phyloP scores from a whole-genome alignment of 2,329 filamentous ascomycete genomes.

The Chrysosporium keratinophilum region DNA sequence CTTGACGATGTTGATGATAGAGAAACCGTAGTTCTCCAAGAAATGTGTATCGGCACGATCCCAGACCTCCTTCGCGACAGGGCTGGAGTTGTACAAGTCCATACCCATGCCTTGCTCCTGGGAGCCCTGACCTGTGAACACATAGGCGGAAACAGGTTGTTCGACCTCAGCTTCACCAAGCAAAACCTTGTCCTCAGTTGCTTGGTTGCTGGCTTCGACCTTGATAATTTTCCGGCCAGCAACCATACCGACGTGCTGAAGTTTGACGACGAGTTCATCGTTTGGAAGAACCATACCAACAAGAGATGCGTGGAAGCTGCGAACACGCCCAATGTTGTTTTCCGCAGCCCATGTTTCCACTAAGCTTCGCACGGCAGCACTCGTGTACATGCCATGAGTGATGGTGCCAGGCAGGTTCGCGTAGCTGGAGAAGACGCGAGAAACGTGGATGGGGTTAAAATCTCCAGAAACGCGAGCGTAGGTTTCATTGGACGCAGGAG shows the following conservation, averaged over 20 bases:
- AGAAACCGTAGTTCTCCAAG: slow-evolving; percentile 96
- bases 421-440: slow-evolving; percentile 89
- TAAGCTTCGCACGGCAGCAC: slow-evolving; percentile 85
- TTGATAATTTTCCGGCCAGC: slow-evolving; percentile 98
- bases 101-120: slow-evolving; percentile 99
- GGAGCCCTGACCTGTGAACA: slow-evolving; percentile 96
- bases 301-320: slow-evolving; percentile 91
- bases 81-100: slow-evolving; percentile 90
- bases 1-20: slow-evolving; percentile 97
- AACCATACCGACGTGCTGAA: slow-evolving; percentile 96
- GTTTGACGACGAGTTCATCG: slow-evolving; percentile 85
- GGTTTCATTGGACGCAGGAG: slow-evolving; percentile 91
- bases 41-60: slow-evolving; percentile 96
- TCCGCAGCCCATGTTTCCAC: slow-evolving; percentile 99
- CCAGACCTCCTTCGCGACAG: slow-evolving; percentile 95
- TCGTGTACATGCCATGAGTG: slow-evolving; percentile 99
- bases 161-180: slow-evolving; percentile 94
- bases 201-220: slow-evolving; percentile 89
- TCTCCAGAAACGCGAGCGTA: slow-evolving; percentile 96
- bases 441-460: slow-evolving; percentile 98
- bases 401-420: slow-evolving; percentile 94
- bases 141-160: slow-evolving; percentile 90
- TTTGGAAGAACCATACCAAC: slow-evolving; percentile 99
- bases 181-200: slow-evolving; percentile 92
- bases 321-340: slow-evolving; percentile 93